These are phyloP conservation scores for Phytophthora hibernalis DNA, from an alignment of 352 stramenopile species.

Conservation along the genomic window DNA sequence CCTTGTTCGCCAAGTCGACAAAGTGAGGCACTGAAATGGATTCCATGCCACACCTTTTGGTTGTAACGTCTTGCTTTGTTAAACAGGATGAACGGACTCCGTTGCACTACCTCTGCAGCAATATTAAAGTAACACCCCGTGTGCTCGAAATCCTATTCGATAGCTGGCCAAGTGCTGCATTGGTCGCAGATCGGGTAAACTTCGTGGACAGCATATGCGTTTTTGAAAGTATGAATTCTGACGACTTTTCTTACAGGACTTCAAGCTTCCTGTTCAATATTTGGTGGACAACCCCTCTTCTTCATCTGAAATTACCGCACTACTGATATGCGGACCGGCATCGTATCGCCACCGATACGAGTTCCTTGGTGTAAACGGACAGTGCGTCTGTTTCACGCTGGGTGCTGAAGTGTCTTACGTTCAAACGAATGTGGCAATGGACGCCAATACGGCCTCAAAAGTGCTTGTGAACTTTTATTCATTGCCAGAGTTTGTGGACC, in stretches of 20 bases:
- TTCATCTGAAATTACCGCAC: constrained; percentile 49
- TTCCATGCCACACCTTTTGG: neutral
- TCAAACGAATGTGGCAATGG: constrained; percentile 63
- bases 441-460: constrained; percentile 58
- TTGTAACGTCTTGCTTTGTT: neutral
- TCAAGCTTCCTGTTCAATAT: constrained; percentile 77
- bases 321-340: constrained; percentile 64
- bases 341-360: constrained; percentile 79
- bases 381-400: constrained; percentile 43
- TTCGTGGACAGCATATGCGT: neutral
- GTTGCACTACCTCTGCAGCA: constrained; percentile 71
- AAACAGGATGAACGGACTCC: constrained; percentile 61
- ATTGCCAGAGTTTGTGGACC: constrained; percentile 30
- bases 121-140: constrained; percentile 53
- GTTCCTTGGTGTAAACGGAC: constrained; percentile 48
- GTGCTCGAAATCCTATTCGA: constrained; percentile 79
- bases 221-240: neutral
- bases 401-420: constrained; percentile 47
- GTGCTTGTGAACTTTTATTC: constrained; percentile 76
- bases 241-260: constrained; percentile 42
- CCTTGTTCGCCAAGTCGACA: constrained; percentile 61
- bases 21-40: constrained; percentile 29
- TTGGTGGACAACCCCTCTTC: constrained; percentile 69
- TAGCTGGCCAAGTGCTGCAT: constrained; percentile 60
- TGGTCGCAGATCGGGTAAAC: constrained; percentile 59